Evolutionary conservation across 75 land plant genomes (phyloP).

Genomic region (Picea sitchensis): DNA sequence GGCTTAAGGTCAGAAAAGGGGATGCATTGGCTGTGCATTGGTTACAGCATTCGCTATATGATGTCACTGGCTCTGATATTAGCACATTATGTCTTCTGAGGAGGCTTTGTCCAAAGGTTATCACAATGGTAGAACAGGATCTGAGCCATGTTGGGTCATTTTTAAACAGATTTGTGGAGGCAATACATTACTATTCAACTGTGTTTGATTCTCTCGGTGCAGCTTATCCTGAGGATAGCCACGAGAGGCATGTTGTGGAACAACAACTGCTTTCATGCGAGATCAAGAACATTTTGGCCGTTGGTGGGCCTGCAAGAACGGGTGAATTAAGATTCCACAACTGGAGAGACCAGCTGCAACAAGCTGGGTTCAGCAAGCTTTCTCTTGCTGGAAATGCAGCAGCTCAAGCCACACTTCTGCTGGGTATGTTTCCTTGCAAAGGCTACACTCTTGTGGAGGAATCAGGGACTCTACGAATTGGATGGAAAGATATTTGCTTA

Average conservation of each 20-base stretch:
- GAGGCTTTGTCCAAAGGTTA: slow-evolving; percentile 35
- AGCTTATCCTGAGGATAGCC: slow-evolving; percentile 18
- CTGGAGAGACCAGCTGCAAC: slow-evolving; percentile 59
- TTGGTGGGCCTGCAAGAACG: slow-evolving; percentile 53
- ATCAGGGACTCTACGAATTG: slow-evolving; percentile 50
- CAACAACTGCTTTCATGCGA: slow-evolving; percentile 63
- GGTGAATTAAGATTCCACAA: slow-evolving; percentile 56
- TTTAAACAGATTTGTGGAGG: slow-evolving; percentile 60
- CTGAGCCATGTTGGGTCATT: slow-evolving; percentile 43
- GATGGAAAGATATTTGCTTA: slow-evolving; percentile 70
- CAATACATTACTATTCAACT: slow-evolving; percentile 75
- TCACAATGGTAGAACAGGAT: slow-evolving; percentile 76
- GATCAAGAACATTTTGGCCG: slow-evolving; percentile 70
- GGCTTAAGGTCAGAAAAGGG: slow-evolving; percentile 4
- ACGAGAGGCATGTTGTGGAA: slow-evolving; percentile 61
- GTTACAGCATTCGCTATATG: slow-evolving; percentile 76
- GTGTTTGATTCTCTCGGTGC: slow-evolving; percentile 64
- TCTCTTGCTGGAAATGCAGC: slow-evolving; percentile 59
- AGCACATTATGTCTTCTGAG: slow-evolving; percentile 32
- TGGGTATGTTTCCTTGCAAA: slow-evolving; percentile 62
- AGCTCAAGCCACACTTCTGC: slow-evolving; percentile 55
- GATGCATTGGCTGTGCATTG: slow-evolving; percentile 63
- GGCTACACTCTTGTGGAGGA: slow-evolving; percentile 73
- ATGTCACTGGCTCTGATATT: slow-evolving; percentile 68
- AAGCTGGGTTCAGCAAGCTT: slow-evolving; percentile 45